Percentiles rank a stretch among this genome's conserved stretches.
phyloP scores from a whole-genome alignment of 2,329 filamentous ascomycete genomes.

The Colletotrichum plurivorum region DNA sequence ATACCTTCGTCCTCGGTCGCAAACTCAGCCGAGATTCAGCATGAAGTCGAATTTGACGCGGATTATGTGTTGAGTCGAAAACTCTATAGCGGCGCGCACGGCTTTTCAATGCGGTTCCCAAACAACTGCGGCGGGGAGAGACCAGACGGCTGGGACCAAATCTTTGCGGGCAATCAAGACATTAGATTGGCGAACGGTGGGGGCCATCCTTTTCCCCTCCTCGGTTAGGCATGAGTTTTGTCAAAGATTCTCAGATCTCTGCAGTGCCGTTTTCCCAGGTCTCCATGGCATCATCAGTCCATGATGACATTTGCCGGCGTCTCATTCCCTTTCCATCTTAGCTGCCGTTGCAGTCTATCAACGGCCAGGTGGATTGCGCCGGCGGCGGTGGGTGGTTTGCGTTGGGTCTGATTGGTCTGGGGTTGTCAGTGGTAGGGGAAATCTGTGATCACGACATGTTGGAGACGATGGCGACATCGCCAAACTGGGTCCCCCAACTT shows the following conservation, averaged over 20 bases:
- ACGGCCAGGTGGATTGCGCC: slow-evolving; percentile 13
- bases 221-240: neutral
- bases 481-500: slow-evolving; percentile 11
- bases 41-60: slow-evolving; percentile 9
- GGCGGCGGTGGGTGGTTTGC: neutral
- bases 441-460: slow-evolving; percentile 35
- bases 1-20: neutral
- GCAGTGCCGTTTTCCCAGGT: slow-evolving; percentile 15
- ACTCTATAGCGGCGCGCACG: slow-evolving; percentile 20
- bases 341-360: slow-evolving; percentile 19
- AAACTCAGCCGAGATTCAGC: neutral
- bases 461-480: slow-evolving; percentile 35
- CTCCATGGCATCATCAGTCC: slow-evolving; percentile 35
- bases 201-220: neutral
- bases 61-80: neutral
- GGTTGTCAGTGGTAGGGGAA: neutral
- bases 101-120: slow-evolving; percentile 33
- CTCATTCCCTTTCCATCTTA: slow-evolving; percentile 25
- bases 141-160: slow-evolving; percentile 1
- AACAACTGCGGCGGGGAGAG: neutral
- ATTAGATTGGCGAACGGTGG: slow-evolving; percentile 23
- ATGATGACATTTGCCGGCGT: slow-evolving; percentile 35
- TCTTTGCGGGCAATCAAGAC: neutral
- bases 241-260: neutral
- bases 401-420: slow-evolving; percentile 11